These are phyloP conservation scores for Phytophthora litchii DNA, from an alignment of 352 stramenopile genomes.

Conservation along the genomic window DNA sequence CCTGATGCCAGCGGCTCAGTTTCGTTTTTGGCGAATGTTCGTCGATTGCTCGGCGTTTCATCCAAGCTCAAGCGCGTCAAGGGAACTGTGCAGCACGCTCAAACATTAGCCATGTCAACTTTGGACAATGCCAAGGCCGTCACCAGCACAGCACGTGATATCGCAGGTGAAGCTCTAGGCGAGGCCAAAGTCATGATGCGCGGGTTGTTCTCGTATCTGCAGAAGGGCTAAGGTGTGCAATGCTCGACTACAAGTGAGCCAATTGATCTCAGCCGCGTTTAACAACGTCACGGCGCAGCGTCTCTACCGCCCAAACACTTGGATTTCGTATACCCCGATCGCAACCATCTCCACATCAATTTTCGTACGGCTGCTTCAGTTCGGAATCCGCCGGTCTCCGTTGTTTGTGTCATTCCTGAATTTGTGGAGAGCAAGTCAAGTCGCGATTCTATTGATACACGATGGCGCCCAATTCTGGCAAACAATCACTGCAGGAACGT, in stretches of 20 bases:
- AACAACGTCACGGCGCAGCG: conserved; percentile 2
- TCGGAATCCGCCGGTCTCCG: conserved; percentile 9
- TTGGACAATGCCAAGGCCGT: conserved; percentile 84
- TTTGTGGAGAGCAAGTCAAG: conserved; percentile 21
- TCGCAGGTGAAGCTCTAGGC: conserved; percentile 81
- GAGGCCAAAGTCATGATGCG: conserved; percentile 87
- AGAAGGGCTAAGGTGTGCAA: conserved; percentile 34
- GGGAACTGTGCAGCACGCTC: conserved; percentile 87
- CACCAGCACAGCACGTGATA: conserved; percentile 83
- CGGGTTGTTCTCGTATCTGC: conserved; percentile 73
- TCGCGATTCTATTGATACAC: not conserved
- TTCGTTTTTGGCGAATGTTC: conserved; percentile 74
- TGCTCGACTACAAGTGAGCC: conserved; percentile 3
- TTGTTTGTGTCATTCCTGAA: conserved; percentile 21
- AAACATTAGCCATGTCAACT: conserved; percentile 83
- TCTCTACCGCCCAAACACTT: conserved; percentile 17
- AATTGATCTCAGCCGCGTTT: not conserved
- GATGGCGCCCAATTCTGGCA: conserved; percentile 33
- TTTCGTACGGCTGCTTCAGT: conserved; percentile 19
- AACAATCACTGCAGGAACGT: conserved; percentile 17
- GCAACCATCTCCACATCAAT: conserved; percentile 5
- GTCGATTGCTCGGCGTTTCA: conserved; percentile 76
- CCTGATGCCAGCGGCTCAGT: conserved; percentile 81
- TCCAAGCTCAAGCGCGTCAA: conserved; percentile 89
- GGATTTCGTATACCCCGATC: conserved; percentile 2